Base-by-base conservation (phyloP, 2,329 filamentous ascomycete species). In the Penicillium concentricum region DNA sequence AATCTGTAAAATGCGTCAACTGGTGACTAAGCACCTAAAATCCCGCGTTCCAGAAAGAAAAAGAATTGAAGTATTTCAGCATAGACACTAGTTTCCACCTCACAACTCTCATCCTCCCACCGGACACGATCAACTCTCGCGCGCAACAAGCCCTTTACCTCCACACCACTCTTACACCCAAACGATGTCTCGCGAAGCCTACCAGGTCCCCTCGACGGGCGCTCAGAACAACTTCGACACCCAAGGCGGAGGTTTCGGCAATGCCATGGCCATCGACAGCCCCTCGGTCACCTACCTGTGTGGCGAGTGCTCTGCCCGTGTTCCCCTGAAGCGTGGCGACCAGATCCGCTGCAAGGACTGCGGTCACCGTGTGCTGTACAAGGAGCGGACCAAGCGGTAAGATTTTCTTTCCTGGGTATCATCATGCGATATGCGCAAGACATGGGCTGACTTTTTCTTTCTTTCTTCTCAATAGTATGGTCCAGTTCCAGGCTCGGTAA, bases 341-440 rank as follows among this genome's bases (percentile, higher is more conserved):
- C 87, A 88, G 34, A 93, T 96, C 65, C 84, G 91, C 28, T 96
- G 92, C 82, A 89, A 90, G 75, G 90, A 92, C 78, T 99, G 94
- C 75, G 94, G 94, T 8, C 94, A 96, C 70, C 87, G 94, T 64
- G 92, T 99, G 60, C 79, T 99, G 65, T 97, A 97, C 79, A 99
- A 99, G 85, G 91, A 97, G 84, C 81, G 94, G 72, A 99, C 94
- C 43, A 97, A 96, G 83, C 86, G 94, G 94, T 97, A 74, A 77
- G 88, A 79, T 58, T 43, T 45, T 50, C 26, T 51, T 49, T 44
- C 51, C 54, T 6, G 42, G 26, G 38, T 30, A 37, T 41, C 5
- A 34, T 18, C 5, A 43, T 64, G 59, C 51, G 42, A 39, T 24
- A 37, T 20, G 34, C 39, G 51, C 50, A 20, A 18, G 38, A 4